Percentiles rank a stretch among this genome's conserved stretches.
Evolutionary conservation across 805 yeast species (phyloP).

Genomic region (Myxozyma geophila): DNA sequence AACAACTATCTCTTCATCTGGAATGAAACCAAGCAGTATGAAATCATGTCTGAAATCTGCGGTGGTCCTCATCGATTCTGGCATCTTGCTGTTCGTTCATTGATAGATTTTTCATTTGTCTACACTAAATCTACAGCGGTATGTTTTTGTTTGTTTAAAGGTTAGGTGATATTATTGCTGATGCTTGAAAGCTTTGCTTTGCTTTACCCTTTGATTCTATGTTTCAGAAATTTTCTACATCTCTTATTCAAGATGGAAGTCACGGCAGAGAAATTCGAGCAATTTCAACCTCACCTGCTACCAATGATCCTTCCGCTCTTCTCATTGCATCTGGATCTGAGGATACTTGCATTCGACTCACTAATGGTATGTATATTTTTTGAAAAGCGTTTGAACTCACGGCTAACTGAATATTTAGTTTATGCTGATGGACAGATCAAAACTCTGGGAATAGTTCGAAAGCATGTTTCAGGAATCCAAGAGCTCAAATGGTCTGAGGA

Average conservation of each 20-base stretch:
- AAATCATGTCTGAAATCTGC: conserved; percentile 70
- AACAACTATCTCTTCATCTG: conserved; percentile 77
- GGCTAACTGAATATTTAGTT: conserved; percentile 20
- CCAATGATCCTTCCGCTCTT: conserved; percentile 41
- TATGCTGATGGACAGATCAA: conserved; percentile 50
- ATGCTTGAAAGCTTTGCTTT: conserved; percentile 22
- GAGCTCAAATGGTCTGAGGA: conserved; percentile 56
- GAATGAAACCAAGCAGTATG: conserved; percentile 78
- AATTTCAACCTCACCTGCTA: conserved; percentile 56
- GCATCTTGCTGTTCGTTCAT: conserved; percentile 52
- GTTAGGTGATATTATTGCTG: background rate
- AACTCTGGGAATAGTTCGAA: conserved; percentile 65
- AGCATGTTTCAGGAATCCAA: conserved; percentile 90
- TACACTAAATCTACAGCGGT: conserved; percentile 58
- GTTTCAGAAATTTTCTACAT: background rate
- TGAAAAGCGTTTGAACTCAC: conserved; percentile 36
- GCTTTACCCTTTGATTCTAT: background rate
- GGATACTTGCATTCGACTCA: conserved; percentile 77
- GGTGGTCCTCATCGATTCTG: conserved; percentile 93
- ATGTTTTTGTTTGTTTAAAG: background rate
- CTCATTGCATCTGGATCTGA: conserved; percentile 81
- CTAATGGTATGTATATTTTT: conserved; percentile 20
- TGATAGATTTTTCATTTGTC: conserved; percentile 51
- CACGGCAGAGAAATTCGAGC: conserved; percentile 94
- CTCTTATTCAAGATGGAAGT: conserved; percentile 60